Evolutionary conservation across 202 grass and related monocot species (phyloP).

Genomic region (Saccharum hybrid): DNA sequence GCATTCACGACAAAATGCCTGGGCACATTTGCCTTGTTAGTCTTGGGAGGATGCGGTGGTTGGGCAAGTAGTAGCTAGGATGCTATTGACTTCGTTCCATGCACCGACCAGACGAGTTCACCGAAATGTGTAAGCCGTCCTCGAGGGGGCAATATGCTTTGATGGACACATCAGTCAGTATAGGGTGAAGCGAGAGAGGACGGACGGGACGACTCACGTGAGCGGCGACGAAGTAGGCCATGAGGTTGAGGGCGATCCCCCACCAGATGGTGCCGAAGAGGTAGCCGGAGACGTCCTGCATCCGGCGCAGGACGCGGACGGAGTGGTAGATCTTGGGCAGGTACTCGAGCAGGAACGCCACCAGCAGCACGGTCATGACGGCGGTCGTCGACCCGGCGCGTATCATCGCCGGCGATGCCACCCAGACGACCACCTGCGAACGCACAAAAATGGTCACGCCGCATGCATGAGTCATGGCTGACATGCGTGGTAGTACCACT

Average conservation of each 20-base stretch:
- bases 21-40: neutral
- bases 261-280: constrained; percentile 90
- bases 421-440: constrained; percentile 73
- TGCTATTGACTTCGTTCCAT: neutral
- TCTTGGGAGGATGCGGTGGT: neutral
- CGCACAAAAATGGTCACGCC: neutral
- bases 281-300: constrained; percentile 69
- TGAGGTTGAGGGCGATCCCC: constrained; percentile 86
- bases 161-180: neutral
- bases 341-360: constrained; percentile 78
- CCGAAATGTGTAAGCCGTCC: neutral
- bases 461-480: neutral
- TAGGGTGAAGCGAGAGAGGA: neutral
- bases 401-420: constrained; percentile 78
- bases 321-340: constrained; percentile 91
- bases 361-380: constrained; percentile 71
- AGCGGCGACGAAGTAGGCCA: constrained; percentile 92
- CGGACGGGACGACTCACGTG: constrained; percentile 49
- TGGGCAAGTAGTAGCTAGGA: neutral
- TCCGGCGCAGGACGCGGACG: constrained; percentile 65
- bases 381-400: constrained; percentile 61
- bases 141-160: neutral
- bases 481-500: no score
- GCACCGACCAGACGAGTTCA: neutral
- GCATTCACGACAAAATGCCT: neutral